These are phyloP conservation scores for Coniochaeta sp. DNA, from an alignment of 2,329 filamentous ascomycete species.

Conservation along the genomic window DNA sequence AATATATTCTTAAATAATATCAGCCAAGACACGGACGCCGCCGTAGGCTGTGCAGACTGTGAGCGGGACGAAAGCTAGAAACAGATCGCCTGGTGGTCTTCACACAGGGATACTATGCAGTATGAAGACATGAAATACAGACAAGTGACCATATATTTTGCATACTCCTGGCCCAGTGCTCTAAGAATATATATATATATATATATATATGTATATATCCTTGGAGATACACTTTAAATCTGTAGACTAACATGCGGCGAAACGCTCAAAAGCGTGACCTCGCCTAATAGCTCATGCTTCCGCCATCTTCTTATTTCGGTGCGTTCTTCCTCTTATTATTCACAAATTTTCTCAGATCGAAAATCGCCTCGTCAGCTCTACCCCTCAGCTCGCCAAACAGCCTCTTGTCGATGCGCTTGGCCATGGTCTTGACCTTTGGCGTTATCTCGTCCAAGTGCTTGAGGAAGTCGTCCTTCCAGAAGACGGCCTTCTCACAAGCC, in stretches of 20 bases:
- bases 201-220: no score
- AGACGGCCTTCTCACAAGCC: slow-evolving; percentile 53
- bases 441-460: slow-evolving; percentile 47
- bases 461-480: slow-evolving; percentile 55
- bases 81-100: no score
- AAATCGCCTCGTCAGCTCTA: slow-evolving; percentile 50
- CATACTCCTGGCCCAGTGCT: no score
- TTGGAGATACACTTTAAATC: no score
- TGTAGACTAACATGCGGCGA: background rate
- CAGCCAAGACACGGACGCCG: background rate
- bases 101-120: no score
- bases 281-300: background rate
- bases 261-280: background rate
- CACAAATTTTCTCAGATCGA: slow-evolving; percentile 56
- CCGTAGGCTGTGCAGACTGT: background rate
- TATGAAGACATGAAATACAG: no score
- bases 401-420: slow-evolving; percentile 55
- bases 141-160: no score
- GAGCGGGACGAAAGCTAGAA: background rate
- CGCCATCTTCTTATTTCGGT: slow-evolving; percentile 16
- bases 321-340: slow-evolving; percentile 56
- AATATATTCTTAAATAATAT: slow-evolving; percentile 9
- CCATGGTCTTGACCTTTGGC: slow-evolving; percentile 46
- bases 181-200: no score
- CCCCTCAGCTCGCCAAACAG: slow-evolving; percentile 46